A percentile compares a stretch with the other conserved stretches of the same genome.
phyloP scores from a whole-genome alignment of 345 rosid species.

The Eucalyptus cloeziana region DNA sequence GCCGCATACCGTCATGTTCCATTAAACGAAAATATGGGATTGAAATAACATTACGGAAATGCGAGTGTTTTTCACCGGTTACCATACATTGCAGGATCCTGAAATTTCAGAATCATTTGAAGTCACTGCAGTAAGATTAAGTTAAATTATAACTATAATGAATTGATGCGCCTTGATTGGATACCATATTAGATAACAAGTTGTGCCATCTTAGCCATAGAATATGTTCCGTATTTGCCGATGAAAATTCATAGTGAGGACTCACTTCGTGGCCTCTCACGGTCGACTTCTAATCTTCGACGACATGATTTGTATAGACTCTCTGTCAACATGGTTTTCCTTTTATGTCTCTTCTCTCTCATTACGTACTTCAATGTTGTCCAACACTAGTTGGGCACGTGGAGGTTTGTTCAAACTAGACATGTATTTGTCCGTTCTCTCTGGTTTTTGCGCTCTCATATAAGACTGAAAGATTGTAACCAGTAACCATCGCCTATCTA shows the following conservation, averaged over 20 bases:
- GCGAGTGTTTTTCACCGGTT: background rate
- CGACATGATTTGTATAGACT: background rate
- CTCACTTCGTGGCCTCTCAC: background rate
- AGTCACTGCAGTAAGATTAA: background rate
- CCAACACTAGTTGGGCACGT: background rate
- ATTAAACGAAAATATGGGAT: background rate
- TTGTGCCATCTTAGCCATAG: background rate
- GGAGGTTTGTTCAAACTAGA: background rate
- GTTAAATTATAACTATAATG: background rate
- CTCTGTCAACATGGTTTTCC: background rate
- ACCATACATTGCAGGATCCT: background rate
- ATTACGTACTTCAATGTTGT: background rate
- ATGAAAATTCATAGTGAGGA: background rate
- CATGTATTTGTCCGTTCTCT: background rate
- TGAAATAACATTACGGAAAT: background rate
- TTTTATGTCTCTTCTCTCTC: background rate
- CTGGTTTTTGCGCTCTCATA: background rate
- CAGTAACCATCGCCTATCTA: background rate
- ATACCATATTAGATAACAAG: background rate
- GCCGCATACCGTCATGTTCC: background rate
- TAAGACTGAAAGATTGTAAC: background rate
- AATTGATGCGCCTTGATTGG: background rate
- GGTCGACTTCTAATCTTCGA: background rate
- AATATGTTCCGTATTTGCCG: background rate
- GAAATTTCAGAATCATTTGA: background rate